Base-by-base conservation (phyloP, 768 basidiomycete genomes). In the Leccinum subgranulosum region DNA sequence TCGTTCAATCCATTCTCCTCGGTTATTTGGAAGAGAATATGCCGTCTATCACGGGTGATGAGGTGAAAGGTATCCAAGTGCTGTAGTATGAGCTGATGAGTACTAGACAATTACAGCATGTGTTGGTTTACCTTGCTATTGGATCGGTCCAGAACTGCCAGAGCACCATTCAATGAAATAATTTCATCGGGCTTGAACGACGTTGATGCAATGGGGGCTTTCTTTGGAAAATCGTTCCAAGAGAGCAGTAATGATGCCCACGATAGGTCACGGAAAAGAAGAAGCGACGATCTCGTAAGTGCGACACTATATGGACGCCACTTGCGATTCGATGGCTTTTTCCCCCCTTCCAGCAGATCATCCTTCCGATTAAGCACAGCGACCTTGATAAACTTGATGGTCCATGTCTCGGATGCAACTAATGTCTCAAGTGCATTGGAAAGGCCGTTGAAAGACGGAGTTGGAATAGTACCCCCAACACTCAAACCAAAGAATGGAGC, bases 241-340 rank as follows among this genome's bases (percentile, higher is more conserved):
- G 77, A 71, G 54, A 78, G 73, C 31, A 87, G 64, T 21, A 75
- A 68, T 41, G 72, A 65, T 3, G 81, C 80, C 84, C 81, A 86
- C 14, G 80, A 66, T 3, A 81, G 69, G 71, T 93, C 90, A 28
- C 89, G 88, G 75, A 94, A 94, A 70, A 98, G 88, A 47, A 98
- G 80, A 4, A 99, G 77, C 65, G 98, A 96, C 5, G 93, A 94
- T 25, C 85, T 88, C 4, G 94, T 94, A 55, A 99, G 77, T 51
- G 95, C 79, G 9, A 94, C 90, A 60, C 84, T 87, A 81, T 87
- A 95, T 11, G 83, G 74, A 65, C 81, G 87, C 97, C 97, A 98
- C 75, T 94, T 98, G 50, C 92, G 81, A 65, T 81, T 87, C 48
- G 76, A 74, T 1, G 86, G 77, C 64, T 86, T 92, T 73, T 82